Evolutionary conservation across 1,284 basidiomycete species (phyloP), one percentile per base, ranked within the genome.

Genomic region (Boletus mariae): DNA sequence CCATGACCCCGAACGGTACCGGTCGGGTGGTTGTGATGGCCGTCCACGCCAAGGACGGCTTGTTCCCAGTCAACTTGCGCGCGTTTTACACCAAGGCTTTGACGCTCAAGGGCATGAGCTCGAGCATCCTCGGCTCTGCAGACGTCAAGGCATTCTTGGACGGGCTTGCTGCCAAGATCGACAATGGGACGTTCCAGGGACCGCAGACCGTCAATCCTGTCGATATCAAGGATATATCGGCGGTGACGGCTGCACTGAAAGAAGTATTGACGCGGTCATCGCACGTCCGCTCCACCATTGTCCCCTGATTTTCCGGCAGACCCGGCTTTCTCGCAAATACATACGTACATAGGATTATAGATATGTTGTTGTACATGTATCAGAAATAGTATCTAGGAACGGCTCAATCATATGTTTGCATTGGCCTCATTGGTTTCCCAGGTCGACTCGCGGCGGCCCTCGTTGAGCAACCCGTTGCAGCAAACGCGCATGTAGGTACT

Each of bases 11-110:
- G 0, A 43, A 60, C 3, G 71, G 71, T 7, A 57, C 69, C 2
- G 66, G 66, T 0, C 68, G 71, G 12, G 71, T 64, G 10, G 62
- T 70, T 44, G 66, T 70, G 6, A 70, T 70, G 68, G 71, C 68
- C 6, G 70, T 66, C 2, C 68, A 70, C 32, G 53, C 70, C 11
- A 62, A 65, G 29, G 68, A 72, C n/a, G 67, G 67, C 13, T 6
- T 65, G 44, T 70, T 70, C 49, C 58, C 63, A 0, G 44, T 70
- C 38, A 45, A 68, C 44, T 20, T 72, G 57, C 68, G 68, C 13
- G 57, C 66, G 0, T 67, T 72, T 46, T 72, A 72, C 45, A 63
- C 62, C 35, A 68, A 67, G 32, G 57, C 61, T 5, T 38, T 69
- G 35, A 69, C 68, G 2, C 56, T 70, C 48, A 71, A 61, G 51